Evolutionary conservation across 306 rosid species (phyloP), one percentile per base, ranked within the genome.

Genomic region (Sophora flavescens): DNA sequence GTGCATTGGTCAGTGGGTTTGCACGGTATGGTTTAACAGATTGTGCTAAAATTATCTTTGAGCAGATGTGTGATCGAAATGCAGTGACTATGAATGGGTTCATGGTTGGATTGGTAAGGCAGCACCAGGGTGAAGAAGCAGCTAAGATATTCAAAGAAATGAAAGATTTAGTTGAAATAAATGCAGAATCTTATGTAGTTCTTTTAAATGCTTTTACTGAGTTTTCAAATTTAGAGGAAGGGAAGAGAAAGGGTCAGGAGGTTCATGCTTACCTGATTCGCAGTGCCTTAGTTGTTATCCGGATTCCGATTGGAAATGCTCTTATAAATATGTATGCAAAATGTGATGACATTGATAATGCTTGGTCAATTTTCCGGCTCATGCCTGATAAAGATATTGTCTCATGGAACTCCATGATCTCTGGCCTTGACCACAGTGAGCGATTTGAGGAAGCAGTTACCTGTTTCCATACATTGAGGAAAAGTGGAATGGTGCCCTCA

Each of bases 1-100:
- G 97, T 87, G 97, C 98, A 63, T 79, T 93, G 65, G 91, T 91
- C 41, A 93, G 91, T 69, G 96, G 97, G 6, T 88, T 89, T 86
- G 90, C 97, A 1, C 87, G 86, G 78, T 78, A 74, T 60, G 97
- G 97, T 52, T 84, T 81, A 26, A 79, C 75, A 60, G 78, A 78
- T 72, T 77, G 68, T 70, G 91, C 98, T 56, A 87, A 85, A 67
- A 64, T 83, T 71, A 82, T 93, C 63, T 91, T 89, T 74, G 82
- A 83, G 78, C 93, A 80, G 83, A 88, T 91, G 93, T 59, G 78
- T 72, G 82, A 76, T 84, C 83, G 89, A 69, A 93, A 89, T 84
- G 90, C 87, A 12, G 90, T 93, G 75, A 88, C 98, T 16, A 75
- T 91, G 92, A 91, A 93, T 75, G 98, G 98, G 6, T 88, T 93